phyloP scores from a whole-genome alignment of 2,329 filamentous ascomycete species.

The Tolypocladium inflatum region DNA sequence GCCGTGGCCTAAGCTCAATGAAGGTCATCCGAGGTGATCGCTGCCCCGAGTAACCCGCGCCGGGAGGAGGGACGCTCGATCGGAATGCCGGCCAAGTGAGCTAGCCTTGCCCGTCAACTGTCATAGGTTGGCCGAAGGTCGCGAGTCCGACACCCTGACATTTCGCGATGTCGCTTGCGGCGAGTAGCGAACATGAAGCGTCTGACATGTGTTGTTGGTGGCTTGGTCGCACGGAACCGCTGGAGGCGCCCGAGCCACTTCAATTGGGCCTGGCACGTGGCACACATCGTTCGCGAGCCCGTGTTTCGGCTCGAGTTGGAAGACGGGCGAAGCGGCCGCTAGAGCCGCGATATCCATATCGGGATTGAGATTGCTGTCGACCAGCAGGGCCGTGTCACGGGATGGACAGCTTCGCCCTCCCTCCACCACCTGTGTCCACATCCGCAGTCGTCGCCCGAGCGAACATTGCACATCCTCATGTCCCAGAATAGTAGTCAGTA shows the following conservation, averaged over 20 bases:
- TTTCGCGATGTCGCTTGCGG: background rate
- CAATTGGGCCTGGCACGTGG: background rate
- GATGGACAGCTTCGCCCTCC: background rate
- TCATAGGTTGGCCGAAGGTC: background rate
- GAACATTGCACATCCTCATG: background rate
- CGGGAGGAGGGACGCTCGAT: background rate
- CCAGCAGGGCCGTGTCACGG: background rate
- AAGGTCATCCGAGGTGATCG: background rate
- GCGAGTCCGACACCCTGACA: background rate
- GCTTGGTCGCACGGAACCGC: background rate
- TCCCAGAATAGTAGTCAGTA: background rate
- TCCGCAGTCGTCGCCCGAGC: background rate
- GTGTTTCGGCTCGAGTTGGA: background rate
- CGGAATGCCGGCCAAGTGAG: background rate
- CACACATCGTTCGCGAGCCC: background rate
- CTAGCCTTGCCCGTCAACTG: too few relatives aligned
- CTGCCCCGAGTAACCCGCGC: background rate
- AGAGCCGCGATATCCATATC: background rate
- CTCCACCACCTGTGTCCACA: background rate
- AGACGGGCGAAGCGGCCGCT: background rate
- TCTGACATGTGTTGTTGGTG: background rate
- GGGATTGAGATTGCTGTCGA: background rate
- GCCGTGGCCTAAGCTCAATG: background rate
- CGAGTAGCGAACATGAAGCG: background rate
- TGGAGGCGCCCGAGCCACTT: background rate